Percentiles rank a stretch among this genome's conserved stretches.
phyloP scores from a whole-genome alignment of 192 early-diverging fungal species.

The Haplosporangium gracile region DNA sequence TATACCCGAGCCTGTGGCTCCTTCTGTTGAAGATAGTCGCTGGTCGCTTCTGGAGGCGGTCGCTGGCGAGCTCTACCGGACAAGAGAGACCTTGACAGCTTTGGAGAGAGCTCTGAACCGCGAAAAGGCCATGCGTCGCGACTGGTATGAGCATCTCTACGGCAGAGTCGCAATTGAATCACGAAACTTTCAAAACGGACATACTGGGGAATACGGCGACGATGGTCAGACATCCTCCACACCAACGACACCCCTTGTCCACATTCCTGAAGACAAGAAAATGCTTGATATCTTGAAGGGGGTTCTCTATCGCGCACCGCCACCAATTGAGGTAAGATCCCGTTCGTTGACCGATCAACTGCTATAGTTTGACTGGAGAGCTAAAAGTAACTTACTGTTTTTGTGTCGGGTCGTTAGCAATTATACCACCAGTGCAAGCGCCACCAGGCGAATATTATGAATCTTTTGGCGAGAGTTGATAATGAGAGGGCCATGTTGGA shows the following conservation, averaged over 20 bases:
- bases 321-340: slow-evolving; percentile 29
- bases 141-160: slow-evolving; percentile 37
- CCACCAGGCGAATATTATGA: slow-evolving; percentile 36
- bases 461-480: slow-evolving; percentile 22
- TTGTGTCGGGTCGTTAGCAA: slow-evolving; percentile 4
- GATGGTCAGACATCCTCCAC: neutral
- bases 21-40: slow-evolving; percentile 25
- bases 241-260: slow-evolving; percentile 5
- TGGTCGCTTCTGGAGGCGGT: slow-evolving; percentile 41
- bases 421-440: slow-evolving; percentile 48
- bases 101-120: slow-evolving; percentile 37
- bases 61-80: slow-evolving; percentile 41
- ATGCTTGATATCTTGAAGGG: slow-evolving; percentile 33
- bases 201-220: slow-evolving; percentile 3
- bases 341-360: neutral
- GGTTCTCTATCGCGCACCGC: slow-evolving; percentile 21
- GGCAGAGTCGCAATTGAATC: slow-evolving; percentile 7
- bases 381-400: neutral
- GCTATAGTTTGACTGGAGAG: neutral
- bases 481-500: slow-evolving; percentile 42
- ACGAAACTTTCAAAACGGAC: neutral
- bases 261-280: slow-evolving; percentile 22
- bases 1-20: slow-evolving; percentile 46
- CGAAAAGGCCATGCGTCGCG: slow-evolving; percentile 30
- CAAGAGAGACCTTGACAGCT: slow-evolving; percentile 31